phyloP scores from a whole-genome alignment of 148 eudicot genomes.

The Bassia scoparia region DNA sequence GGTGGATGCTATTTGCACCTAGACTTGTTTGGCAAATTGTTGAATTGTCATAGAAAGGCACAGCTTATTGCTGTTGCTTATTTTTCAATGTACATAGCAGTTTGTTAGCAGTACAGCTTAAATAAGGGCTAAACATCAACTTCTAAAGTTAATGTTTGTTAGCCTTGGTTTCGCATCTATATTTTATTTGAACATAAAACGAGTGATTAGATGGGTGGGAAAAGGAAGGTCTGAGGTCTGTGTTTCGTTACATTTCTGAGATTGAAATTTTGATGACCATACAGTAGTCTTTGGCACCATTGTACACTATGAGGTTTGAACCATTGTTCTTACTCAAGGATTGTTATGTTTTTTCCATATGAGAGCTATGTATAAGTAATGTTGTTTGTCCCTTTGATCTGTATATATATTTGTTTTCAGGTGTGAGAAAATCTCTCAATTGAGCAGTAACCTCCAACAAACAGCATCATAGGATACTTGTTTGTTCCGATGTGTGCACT shows the following conservation, averaged over 20 bases:
- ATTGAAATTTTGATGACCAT: neutral
- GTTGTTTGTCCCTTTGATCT: too few relatives aligned
- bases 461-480: too few relatives aligned
- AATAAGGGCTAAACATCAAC: constrained; percentile 1
- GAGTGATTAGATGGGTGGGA: neutral
- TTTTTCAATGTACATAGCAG: constrained; percentile 16
- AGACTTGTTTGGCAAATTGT: neutral
- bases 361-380: too few relatives aligned
- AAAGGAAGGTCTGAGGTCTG: neutral
- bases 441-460: too few relatives aligned
- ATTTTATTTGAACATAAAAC: neutral
- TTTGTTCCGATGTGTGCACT: too few relatives aligned
- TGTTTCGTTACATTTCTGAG: too few relatives aligned
- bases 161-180: neutral
- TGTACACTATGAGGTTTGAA: too few relatives aligned
- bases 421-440: too few relatives aligned
- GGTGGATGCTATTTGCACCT: neutral
- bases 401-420: too few relatives aligned
- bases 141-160: neutral
- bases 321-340: too few relatives aligned
- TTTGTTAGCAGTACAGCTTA: constrained; percentile 1
- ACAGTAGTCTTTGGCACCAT: neutral
- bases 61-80: neutral
- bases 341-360: too few relatives aligned
- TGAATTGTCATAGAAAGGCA: neutral